Evolutionary conservation across 2,329 filamentous ascomycete genomes (phyloP).

Genomic region (Fusarium fujikuroi): DNA sequence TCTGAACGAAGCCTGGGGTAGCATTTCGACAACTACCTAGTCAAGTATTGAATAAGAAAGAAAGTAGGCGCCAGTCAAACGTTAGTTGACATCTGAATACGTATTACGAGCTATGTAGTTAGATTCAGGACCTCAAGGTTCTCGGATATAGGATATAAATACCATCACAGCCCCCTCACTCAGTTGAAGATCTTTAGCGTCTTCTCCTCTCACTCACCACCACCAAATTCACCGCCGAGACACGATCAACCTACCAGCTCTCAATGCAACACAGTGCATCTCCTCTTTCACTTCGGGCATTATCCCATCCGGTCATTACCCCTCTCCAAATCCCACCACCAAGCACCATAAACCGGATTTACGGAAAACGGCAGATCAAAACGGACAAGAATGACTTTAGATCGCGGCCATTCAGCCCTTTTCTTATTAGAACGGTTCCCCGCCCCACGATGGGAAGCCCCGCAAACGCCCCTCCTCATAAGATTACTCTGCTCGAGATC

Average conservation of each 20-base stretch:
- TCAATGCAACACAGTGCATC: constrained; percentile 17
- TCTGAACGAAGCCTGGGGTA: background rate
- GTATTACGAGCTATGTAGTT: background rate
- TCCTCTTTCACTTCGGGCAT: background rate
- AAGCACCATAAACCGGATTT: background rate
- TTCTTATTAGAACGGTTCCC: constrained; percentile 15
- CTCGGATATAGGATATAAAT: background rate
- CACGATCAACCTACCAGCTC: background rate
- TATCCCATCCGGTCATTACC: constrained; percentile 6
- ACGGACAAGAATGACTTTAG: constrained; percentile 10
- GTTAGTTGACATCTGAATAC: background rate
- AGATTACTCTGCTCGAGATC: background rate
- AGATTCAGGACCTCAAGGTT: background rate
- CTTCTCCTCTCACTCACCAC: background rate
- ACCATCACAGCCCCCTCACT: background rate
- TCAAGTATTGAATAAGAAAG: background rate
- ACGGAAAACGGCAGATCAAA: constrained; percentile 17
- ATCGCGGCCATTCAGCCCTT: constrained; percentile 15
- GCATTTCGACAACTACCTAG: background rate
- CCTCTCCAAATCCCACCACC: constrained; percentile 13
- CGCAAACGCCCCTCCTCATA: constrained; percentile 30
- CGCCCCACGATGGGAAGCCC: constrained; percentile 25
- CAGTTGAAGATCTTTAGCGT: background rate
- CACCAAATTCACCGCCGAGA: background rate
- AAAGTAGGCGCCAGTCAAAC: background rate